A percentile compares a stretch with the other conserved stretches of the same genome.
Evolutionary conservation across 2,329 filamentous ascomycete species (phyloP).

Genomic region (Verticillium dahliae): DNA sequence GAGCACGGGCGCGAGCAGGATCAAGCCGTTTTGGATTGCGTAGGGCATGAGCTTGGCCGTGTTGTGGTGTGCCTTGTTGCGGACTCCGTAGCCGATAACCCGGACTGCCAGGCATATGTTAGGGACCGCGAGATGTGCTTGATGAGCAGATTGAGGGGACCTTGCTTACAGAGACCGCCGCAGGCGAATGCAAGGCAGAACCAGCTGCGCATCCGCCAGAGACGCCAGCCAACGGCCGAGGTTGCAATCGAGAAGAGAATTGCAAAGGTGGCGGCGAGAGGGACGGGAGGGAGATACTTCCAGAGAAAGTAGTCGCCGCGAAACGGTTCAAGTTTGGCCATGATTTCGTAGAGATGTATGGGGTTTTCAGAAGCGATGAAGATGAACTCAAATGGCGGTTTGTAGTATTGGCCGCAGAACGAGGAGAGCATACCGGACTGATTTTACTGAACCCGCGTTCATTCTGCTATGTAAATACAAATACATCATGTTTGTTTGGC

Average conservation of each 20-base stretch:
- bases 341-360: slow-evolving; percentile 3
- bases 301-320: slow-evolving; percentile 20
- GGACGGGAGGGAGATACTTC: slow-evolving; percentile 29
- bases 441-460: too few species aligned
- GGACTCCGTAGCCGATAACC: slow-evolving; percentile 24
- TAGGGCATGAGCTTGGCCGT: slow-evolving; percentile 19
- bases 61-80: slow-evolving; percentile 13
- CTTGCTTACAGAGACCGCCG: slow-evolving; percentile 30
- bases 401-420: too few species aligned
- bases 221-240: slow-evolving; percentile 25
- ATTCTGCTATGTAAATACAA: background rate
- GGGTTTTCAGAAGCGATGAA: background rate
- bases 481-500: background rate
- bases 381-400: too few species aligned
- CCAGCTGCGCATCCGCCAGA: slow-evolving; percentile 33
- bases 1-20: slow-evolving; percentile 32
- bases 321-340: slow-evolving; percentile 19
- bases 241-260: slow-evolving; percentile 25
- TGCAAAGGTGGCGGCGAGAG: slow-evolving; percentile 30
- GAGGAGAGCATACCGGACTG: too few species aligned
- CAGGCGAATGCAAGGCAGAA: slow-evolving; percentile 35
- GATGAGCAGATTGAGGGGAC: background rate
- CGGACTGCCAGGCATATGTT: slow-evolving; percentile 23
- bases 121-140: slow-evolving; percentile 21
- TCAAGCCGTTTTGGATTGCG: slow-evolving; percentile 22